Evolutionary conservation across 164 flowering plant species (phyloP).

Genomic region (Sextonia rubra): DNA sequence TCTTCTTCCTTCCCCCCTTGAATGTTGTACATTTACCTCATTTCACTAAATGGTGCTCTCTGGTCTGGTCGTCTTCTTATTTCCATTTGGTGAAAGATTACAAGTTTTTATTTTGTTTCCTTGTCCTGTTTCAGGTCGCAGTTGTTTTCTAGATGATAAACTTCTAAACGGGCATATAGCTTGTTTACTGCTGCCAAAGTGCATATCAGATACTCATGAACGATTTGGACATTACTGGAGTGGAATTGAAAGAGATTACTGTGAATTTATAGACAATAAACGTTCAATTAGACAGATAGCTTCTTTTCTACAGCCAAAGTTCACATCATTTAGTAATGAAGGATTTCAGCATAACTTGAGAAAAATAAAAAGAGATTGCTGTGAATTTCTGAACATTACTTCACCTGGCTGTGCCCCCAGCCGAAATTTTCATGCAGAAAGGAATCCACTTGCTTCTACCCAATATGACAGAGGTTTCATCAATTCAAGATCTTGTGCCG

Average conservation of each 20-base stretch:
- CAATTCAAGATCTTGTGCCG: background rate
- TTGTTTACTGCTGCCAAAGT: background rate
- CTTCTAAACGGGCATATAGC: background rate
- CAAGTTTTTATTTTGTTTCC: background rate
- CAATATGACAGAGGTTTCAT: background rate
- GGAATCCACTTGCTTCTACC: background rate
- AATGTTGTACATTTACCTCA: background rate
- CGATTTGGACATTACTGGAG: slow-evolving; percentile 14
- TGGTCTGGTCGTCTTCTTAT: background rate
- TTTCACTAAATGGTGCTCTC: background rate
- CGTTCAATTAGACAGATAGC: background rate
- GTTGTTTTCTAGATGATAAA: background rate
- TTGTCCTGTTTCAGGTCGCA: background rate
- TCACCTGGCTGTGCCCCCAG: background rate
- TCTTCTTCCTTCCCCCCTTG: background rate
- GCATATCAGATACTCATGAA: slow-evolving; percentile 1
- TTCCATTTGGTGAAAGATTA: background rate
- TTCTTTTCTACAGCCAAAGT: background rate
- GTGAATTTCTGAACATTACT: slow-evolving; percentile 1
- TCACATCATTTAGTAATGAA: slow-evolving; percentile 4
- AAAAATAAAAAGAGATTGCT: background rate
- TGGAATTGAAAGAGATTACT: background rate
- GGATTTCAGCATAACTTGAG: slow-evolving; percentile 14
- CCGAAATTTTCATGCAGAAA: slow-evolving; percentile 4
- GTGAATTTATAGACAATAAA: background rate